A percentile compares a stretch with the other conserved stretches of the same genome.
Conservation (phyloP, 2,329 filamentous ascomycete genomes). For the Ascochyta lentis region DNA sequence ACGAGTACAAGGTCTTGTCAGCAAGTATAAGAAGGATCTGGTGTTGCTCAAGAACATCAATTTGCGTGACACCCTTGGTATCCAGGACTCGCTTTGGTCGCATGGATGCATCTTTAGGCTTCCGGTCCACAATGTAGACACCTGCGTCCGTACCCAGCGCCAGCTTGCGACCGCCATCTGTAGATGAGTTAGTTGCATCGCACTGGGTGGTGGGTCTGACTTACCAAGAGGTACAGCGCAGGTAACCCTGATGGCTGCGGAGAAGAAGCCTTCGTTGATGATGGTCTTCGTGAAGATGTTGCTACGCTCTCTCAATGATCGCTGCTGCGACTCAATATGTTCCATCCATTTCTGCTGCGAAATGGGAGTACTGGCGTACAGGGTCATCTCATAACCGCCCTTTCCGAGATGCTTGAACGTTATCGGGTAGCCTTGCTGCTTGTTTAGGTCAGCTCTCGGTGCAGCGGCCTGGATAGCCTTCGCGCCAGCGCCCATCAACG, state of each 20-base stretch:
- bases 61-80: constrained; percentile 85
- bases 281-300: constrained; percentile 73
- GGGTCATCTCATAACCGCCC: constrained; percentile 88
- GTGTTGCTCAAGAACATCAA: constrained; percentile 96
- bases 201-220: constrained; percentile 36
- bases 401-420: constrained; percentile 96
- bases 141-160: constrained; percentile 94
- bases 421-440: constrained; percentile 85
- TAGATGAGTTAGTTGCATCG: constrained; percentile 29
- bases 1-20: constrained; percentile 91
- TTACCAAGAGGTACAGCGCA: constrained; percentile 90
- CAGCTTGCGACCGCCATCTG: constrained; percentile 92
- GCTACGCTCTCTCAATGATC: constrained; percentile 77
- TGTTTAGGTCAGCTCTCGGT: constrained; percentile 43
- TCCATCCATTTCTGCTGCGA: constrained; percentile 97
- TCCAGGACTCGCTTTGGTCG: constrained; percentile 86
- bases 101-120: constrained; percentile 76
- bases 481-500: constrained; percentile 61
- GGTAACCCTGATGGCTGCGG: constrained; percentile 86
- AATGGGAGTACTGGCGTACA: constrained; percentile 85
- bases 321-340: constrained; percentile 89
- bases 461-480: constrained; percentile 58
- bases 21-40: constrained; percentile 88
- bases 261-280: constrained; percentile 88
- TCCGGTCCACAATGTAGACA: constrained; percentile 90